Conservation (phyloP, 2,329 filamentous ascomycete genomes). For the Fusarium camptoceras region DNA sequence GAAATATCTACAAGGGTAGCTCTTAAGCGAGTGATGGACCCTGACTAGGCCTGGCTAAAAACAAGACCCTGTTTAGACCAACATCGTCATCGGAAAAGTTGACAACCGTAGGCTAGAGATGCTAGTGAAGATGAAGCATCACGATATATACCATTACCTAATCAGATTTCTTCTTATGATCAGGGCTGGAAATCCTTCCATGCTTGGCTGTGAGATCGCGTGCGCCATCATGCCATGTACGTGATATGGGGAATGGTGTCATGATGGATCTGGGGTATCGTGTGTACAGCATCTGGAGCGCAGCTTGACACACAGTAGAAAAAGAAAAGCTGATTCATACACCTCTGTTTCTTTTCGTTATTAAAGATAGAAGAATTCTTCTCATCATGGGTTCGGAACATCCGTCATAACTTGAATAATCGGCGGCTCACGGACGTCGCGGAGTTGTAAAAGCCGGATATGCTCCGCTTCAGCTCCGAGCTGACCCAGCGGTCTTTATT, state of each 20-base stretch:
- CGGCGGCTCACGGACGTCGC: constrained; percentile 30
- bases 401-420: constrained; percentile 2
- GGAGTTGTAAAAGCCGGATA: constrained; percentile 23
- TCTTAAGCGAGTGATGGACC: constrained; percentile 28
- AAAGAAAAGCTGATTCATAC: not conserved
- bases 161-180: not conserved
- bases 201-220: not conserved
- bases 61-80: constrained; percentile 23
- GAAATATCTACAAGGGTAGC: constrained; percentile 22
- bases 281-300: not conserved
- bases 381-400: constrained; percentile 6
- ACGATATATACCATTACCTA: not conserved
- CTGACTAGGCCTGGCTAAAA: constrained; percentile 10
- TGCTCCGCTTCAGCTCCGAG: constrained; percentile 41
- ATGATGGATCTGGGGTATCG: constrained; percentile 29
- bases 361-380: not conserved
- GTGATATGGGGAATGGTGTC: constrained; percentile 22
- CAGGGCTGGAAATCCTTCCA: not conserved
- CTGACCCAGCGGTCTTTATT: constrained; percentile 20
- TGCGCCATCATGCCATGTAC: constrained; percentile 29
- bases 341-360: accelerated
- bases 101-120: not conserved
- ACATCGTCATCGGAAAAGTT: constrained; percentile 17
- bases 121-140: not conserved
- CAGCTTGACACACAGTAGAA: too few relatives aligned